Evolutionary conservation across 768 basidiomycete species (phyloP).

Genomic region (Nidularia pulvinata): DNA sequence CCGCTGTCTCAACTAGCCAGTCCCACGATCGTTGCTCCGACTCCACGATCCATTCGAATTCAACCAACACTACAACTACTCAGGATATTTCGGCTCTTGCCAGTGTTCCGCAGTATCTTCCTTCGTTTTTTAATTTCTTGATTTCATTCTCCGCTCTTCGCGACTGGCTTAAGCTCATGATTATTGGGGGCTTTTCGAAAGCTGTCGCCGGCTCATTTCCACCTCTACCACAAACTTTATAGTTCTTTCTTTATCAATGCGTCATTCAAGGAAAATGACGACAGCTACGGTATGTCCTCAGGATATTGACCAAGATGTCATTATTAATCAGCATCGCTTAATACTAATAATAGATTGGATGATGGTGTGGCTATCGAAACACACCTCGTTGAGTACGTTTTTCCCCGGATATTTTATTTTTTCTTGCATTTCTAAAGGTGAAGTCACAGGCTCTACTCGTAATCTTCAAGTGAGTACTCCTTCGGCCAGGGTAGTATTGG

Average conservation of each 20-base stretch:
- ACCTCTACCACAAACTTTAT: slow-evolving; percentile 39
- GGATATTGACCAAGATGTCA: slow-evolving; percentile 2
- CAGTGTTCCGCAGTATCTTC: slow-evolving; percentile 11
- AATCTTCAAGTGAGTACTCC: slow-evolving; percentile 45
- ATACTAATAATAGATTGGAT: slow-evolving; percentile 53
- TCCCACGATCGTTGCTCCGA: not conserved
- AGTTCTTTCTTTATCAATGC: slow-evolving; percentile 65
- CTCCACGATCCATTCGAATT: slow-evolving; percentile 2
- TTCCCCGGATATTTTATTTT: too few relatives aligned
- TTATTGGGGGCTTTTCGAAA: slow-evolving; percentile 66
- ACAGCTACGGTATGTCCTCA: slow-evolving; percentile 46
- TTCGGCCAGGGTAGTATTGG: slow-evolving; percentile 29
- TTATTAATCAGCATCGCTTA: not conserved
- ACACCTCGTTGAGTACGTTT: slow-evolving; percentile 56
- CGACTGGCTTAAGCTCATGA: slow-evolving; percentile 65
- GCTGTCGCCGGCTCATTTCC: slow-evolving; percentile 43
- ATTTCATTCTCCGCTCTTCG: slow-evolving; percentile 53
- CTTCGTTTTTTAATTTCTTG: slow-evolving; percentile 39
- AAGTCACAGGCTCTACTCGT: slow-evolving; percentile 29
- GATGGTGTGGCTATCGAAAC: slow-evolving; percentile 66
- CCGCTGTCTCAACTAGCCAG: slow-evolving; percentile 5
- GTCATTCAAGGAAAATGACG: slow-evolving; percentile 56
- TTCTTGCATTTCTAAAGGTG: slow-evolving; percentile 13
- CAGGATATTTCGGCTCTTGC: slow-evolving; percentile 6
- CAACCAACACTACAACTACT: slow-evolving; percentile 4